Base-by-base conservation (phyloP, 805 yeast species). In the Yarrowia sp. region DNA sequence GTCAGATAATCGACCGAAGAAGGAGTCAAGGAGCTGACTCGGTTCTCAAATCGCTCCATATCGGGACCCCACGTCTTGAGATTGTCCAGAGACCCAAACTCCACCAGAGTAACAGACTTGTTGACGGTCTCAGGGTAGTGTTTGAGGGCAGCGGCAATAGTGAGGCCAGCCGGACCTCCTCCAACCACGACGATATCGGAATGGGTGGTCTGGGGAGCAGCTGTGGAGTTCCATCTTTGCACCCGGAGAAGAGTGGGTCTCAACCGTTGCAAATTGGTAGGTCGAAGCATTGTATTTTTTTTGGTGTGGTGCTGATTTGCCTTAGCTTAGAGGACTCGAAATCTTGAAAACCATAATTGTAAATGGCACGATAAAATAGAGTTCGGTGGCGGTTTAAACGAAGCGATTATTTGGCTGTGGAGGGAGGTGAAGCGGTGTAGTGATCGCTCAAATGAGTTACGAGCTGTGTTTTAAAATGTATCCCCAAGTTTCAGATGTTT, bases 141-240 rank as follows among this genome's bases (percentile, higher is more conserved):
- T 73, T 89, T 71, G 65, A 93, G 76, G 0, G 96, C 96, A 0
- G 96, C 83, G 5, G 95, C 86, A 41, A 95, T 77, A 1, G 97
- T 87, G 65, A 95, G 77, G 0, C 99, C 99, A 0, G 98, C 98
- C 1, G 98, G 97, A 0, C 99, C 99, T 8, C 96, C 98, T 41
- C 99, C 99, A 41, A 95, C 89, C 64, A 95, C 89, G 8, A 90
- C 86, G 18, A 95, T 84, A 75, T 93, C 98, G 33, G 69, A 69
- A n/a, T 66, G 65, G 22, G 60, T 31, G 28, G 38, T 31, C 8
- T 35, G n/a, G 8, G 62, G 38, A 32, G 45, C 38, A 13, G 38
- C 11, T 2, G 51, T 15, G 8, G 65, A 63, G 33, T 51, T 51
- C 58, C 58, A 51, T 51, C 58, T 32, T 33, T 36, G 42, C 18